phyloP scores from a whole-genome alignment of 805 yeast species.

The Saccharomycopsis capsularis region DNA sequence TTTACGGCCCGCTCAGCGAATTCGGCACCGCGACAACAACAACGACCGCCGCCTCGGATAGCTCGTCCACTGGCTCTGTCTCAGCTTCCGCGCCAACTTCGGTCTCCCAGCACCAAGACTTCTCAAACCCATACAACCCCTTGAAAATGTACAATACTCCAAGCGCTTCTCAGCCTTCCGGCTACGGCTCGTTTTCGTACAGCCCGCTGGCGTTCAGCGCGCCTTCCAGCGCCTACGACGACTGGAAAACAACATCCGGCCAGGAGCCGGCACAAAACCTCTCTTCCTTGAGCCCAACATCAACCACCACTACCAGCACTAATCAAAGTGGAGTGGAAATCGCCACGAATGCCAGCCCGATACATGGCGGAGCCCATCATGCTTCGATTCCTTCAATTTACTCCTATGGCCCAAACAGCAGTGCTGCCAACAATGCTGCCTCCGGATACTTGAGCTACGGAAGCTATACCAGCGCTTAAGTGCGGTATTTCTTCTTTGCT shows the following conservation, averaged over 20 bases:
- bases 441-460: constrained; percentile 1
- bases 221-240: constrained; percentile 1
- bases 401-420: not conserved
- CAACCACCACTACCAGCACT: not conserved
- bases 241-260: not conserved
- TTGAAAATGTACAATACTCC: constrained; percentile 3
- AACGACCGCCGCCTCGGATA: not conserved
- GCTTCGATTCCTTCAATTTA: not conserved
- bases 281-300: not conserved
- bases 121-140: not conserved
- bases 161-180: not conserved
- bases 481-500: too few species aligned
- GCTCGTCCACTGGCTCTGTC: not conserved
- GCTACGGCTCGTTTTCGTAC: not conserved
- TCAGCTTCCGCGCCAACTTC: not conserved
- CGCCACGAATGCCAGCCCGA: not conserved
- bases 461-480: not conserved
- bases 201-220: constrained; percentile 1
- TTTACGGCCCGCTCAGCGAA: not conserved
- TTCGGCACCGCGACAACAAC: not conserved
- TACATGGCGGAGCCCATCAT: not conserved
- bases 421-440: not conserved
- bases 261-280: not conserved
- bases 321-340: not conserved
- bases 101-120: not conserved